These are phyloP conservation scores for Coleophoma eucalyptorum DNA, from an alignment of 2,329 filamentous ascomycete species.

Conservation along the genomic window DNA sequence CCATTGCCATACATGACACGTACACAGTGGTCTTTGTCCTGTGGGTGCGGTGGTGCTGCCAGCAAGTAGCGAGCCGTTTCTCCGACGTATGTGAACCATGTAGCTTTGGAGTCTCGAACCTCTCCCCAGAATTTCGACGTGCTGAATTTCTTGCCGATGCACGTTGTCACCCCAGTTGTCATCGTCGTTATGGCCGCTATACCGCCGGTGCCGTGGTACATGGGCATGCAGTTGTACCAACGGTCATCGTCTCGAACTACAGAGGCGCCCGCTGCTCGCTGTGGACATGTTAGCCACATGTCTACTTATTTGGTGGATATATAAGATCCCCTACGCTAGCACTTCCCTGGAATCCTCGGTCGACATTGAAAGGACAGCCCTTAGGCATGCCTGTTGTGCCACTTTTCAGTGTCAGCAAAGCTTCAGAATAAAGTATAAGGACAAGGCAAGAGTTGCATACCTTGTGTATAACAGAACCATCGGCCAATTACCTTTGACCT, in stretches of 20 bases:
- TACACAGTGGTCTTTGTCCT: constrained; percentile 56
- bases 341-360: constrained; percentile 29
- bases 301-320: no score
- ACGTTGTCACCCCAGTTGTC: constrained; percentile 47
- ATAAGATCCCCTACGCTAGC: constrained; percentile 14
- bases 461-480: constrained; percentile 68
- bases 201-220: constrained; percentile 71
- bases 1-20: constrained; percentile 63
- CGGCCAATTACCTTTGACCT: constrained; percentile 48
- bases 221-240: constrained; percentile 74
- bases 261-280: constrained; percentile 12
- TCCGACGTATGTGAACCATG: constrained; percentile 73
- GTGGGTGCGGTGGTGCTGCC: constrained; percentile 58
- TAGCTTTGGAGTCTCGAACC: constrained; percentile 62
- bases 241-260: constrained; percentile 42
- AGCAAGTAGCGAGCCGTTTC: constrained; percentile 74
- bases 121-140: constrained; percentile 69
- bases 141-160: constrained; percentile 65
- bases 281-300: not conserved
- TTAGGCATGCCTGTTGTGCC: constrained; percentile 77
- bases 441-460: no score
- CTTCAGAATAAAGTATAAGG: no score
- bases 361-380: constrained; percentile 57
- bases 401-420: constrained; percentile 29
- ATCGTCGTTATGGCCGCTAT: constrained; percentile 22